Evolutionary conservation across 2,329 filamentous ascomycete genomes (phyloP).

Genomic region (Malbranchea zuffiana): DNA sequence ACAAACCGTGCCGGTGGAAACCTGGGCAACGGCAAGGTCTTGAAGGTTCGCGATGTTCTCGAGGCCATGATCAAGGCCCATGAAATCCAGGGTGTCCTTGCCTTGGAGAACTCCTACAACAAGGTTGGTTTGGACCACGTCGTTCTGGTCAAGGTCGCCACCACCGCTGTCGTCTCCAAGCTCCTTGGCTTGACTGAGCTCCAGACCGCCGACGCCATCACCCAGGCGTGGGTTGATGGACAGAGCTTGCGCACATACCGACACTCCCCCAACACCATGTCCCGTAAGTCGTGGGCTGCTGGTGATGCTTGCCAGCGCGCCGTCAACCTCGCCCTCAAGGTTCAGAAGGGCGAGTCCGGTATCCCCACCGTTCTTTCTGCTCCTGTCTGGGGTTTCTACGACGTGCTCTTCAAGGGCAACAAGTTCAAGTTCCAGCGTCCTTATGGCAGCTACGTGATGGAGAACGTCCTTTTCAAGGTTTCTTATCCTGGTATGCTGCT

Average conservation of each 20-base stretch:
- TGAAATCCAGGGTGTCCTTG: slow-evolving; percentile 95
- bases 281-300: slow-evolving; percentile 96
- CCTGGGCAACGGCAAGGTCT: slow-evolving; percentile 59
- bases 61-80: slow-evolving; percentile 99
- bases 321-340: slow-evolving; percentile 82
- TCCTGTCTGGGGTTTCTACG: slow-evolving; percentile 95
- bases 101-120: slow-evolving; percentile 97
- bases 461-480: slow-evolving; percentile 99
- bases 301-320: slow-evolving; percentile 95
- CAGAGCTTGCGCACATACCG: slow-evolving; percentile 94
- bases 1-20: slow-evolving; percentile 81
- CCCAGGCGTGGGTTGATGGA: slow-evolving; percentile 94
- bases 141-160: slow-evolving; percentile 94
- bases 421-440: slow-evolving; percentile 92
- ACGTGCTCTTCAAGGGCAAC: slow-evolving; percentile 92
- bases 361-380: slow-evolving; percentile 87
- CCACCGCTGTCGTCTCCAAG: slow-evolving; percentile 85
- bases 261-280: slow-evolving; percentile 98
- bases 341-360: slow-evolving; percentile 81
- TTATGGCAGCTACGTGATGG: slow-evolving; percentile 99
- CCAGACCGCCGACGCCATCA: slow-evolving; percentile 90
- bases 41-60: slow-evolving; percentile 81
- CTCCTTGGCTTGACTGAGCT: slow-evolving; percentile 82
- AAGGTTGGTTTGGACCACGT: slow-evolving; percentile 97
- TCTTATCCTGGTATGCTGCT: slow-evolving; percentile 71